Conservation (phyloP, 2,329 filamentous ascomycete genomes). For the Pezicula rhizophila region DNA sequence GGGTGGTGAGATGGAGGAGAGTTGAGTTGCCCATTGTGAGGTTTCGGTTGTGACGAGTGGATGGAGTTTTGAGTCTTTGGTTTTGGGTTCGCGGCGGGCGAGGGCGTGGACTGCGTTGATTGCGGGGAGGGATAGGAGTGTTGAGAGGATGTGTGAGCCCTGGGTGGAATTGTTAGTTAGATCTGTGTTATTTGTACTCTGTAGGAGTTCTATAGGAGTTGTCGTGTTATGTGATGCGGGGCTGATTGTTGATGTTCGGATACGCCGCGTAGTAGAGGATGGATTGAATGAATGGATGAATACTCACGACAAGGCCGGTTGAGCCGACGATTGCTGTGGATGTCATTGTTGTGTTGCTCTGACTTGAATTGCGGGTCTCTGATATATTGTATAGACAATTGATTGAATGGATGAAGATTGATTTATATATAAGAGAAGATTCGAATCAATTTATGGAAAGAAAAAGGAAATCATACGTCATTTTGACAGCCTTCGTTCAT, state of each 20-base stretch:
- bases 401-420: neutral
- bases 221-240: neutral
- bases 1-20: conserved; percentile 47
- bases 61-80: conserved; percentile 49
- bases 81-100: conserved; percentile 57
- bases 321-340: conserved; percentile 37
- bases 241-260: conserved; percentile 5
- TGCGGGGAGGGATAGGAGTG: conserved; percentile 49
- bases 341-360: conserved; percentile 29
- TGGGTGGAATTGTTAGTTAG: conserved; percentile 2
- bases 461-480: too few relatives aligned
- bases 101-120: conserved; percentile 51
- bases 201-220: too few relatives aligned
- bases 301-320: conserved; percentile 43
- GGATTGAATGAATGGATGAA: too few relatives aligned
- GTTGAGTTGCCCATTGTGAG: conserved; percentile 57
- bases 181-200: too few relatives aligned
- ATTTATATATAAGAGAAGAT: neutral
- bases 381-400: neutral
- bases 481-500: too few relatives aligned
- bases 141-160: conserved; percentile 68
- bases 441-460: too few relatives aligned
- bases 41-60: conserved; percentile 64
- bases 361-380: neutral
- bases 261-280: neutral